Evolutionary conservation across 257 asterid genomes (phyloP).

Genomic region (Plantago ovata): DNA sequence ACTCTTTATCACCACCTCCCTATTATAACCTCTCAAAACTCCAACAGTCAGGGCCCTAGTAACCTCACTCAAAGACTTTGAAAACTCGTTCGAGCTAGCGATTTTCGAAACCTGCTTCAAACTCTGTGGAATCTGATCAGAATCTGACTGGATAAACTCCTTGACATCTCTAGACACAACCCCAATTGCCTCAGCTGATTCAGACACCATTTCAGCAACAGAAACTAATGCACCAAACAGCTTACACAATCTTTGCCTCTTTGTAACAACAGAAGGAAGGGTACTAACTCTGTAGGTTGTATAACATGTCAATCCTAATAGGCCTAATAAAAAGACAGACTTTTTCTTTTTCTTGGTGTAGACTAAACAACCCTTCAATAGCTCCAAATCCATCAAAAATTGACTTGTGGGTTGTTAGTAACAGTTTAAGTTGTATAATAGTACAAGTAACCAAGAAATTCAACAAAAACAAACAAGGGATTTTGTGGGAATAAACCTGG

Average conservation of each 20-base stretch:
- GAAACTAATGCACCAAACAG: slow-evolving; percentile 38
- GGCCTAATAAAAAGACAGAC: slow-evolving; percentile 45
- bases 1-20: slow-evolving; percentile 14
- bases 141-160: slow-evolving; percentile 55
- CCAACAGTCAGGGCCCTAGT: slow-evolving; percentile 54
- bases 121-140: slow-evolving; percentile 62
- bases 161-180: slow-evolving; percentile 56
- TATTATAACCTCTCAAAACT: slow-evolving; percentile 37
- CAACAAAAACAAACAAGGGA: too few species aligned
- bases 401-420: too few species aligned
- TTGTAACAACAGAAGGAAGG: slow-evolving; percentile 48
- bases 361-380: slow-evolving; percentile 27
- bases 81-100: slow-evolving; percentile 47
- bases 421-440: too few species aligned
- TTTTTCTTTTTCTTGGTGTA: slow-evolving; percentile 38
- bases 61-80: slow-evolving; percentile 41
- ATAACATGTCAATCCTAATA: slow-evolving; percentile 49
- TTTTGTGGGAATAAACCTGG: too few species aligned
- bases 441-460: too few species aligned
- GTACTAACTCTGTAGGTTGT: slow-evolving; percentile 45
- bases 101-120: slow-evolving; percentile 66
- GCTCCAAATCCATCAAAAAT: slow-evolving; percentile 38
- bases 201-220: slow-evolving; percentile 55
- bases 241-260: slow-evolving; percentile 45
- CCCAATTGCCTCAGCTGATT: slow-evolving; percentile 66